Conservation (phyloP, 2,329 filamentous ascomycete genomes). For the Penicillium sp. region DNA sequence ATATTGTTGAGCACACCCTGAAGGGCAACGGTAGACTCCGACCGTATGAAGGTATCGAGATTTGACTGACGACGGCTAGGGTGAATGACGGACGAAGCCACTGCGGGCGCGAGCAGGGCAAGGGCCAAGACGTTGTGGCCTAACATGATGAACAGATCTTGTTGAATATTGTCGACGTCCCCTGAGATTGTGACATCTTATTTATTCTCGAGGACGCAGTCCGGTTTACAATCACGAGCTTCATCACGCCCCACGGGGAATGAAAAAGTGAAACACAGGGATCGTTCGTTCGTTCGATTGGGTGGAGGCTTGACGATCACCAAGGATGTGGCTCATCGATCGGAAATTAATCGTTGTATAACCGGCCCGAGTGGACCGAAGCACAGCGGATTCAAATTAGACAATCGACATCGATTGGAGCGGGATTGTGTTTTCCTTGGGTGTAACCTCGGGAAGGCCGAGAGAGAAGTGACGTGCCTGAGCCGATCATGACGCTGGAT, state of each 20-base stretch:
- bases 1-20: slow-evolving; percentile 6
- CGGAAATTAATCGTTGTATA: background rate
- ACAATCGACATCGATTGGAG: background rate
- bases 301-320: background rate
- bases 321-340: background rate
- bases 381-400: background rate
- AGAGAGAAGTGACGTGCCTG: background rate
- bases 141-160: background rate
- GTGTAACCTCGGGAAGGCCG: background rate
- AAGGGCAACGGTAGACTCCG: slow-evolving; percentile 2
- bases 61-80: slow-evolving; percentile 2
- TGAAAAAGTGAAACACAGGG: slow-evolving; percentile 4
- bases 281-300: background rate
- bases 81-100: slow-evolving; percentile 1
- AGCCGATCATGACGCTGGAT: background rate
- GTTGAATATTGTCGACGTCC: background rate
- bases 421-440: background rate
- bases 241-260: background rate
- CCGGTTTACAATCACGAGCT: background rate
- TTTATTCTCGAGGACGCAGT: background rate
- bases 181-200: background rate
- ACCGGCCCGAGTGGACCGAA: background rate
- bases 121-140: slow-evolving; percentile 3
- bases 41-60: slow-evolving; percentile 3
- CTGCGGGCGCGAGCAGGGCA: slow-evolving; percentile 5